Conservation (phyloP, 805 yeast genomes). For the Candida tibetensis region DNA sequence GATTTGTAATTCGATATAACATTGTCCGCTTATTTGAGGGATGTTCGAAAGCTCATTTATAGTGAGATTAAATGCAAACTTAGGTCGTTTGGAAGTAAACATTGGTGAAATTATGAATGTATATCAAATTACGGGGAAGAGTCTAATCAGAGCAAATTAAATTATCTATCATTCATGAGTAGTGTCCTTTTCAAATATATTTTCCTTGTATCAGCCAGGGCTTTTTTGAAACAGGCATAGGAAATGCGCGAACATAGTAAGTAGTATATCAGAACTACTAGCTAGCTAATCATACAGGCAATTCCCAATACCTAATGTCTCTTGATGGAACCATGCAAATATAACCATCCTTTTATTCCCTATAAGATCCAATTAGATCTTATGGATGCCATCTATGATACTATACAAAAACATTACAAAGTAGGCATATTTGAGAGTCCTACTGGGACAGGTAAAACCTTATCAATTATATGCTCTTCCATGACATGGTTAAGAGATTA, state of each 20-base stretch:
- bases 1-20: conserved; percentile 63
- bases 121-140: neutral
- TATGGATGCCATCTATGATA: conserved; percentile 71
- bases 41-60: conserved; percentile 76
- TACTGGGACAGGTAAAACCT: conserved; percentile 92
- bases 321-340: conserved; percentile 18
- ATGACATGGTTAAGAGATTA: conserved; percentile 75
- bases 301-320: no score
- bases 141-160: no score
- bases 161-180: no score
- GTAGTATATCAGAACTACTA: no score
- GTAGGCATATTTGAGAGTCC: conserved; percentile 89
- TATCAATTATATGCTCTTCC: conserved; percentile 80
- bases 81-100: conserved; percentile 43
- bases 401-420: conserved; percentile 53
- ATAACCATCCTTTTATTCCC: conserved; percentile 78
- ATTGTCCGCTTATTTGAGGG: conserved; percentile 72
- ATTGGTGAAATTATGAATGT: neutral
- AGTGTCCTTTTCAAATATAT: no score
- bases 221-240: no score
- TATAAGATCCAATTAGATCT: conserved; percentile 73
- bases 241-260: no score
- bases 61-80: conserved; percentile 57
- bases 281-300: no score
- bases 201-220: no score